Base-by-base conservation (phyloP, 164 flowering plant genomes). In the Akebia trifoliata region DNA sequence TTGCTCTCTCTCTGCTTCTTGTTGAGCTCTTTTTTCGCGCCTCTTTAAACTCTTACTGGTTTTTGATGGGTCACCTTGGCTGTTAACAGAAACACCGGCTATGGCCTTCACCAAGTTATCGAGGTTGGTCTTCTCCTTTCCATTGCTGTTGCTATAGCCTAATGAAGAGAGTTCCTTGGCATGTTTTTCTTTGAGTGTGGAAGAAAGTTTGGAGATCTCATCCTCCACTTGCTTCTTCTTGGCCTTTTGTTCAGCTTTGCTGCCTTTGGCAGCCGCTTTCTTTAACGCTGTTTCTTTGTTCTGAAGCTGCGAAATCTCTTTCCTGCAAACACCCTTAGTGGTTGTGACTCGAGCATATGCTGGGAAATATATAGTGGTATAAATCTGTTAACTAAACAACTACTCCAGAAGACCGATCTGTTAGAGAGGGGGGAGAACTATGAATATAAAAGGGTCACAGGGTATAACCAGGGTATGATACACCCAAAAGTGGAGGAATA, bases 201-300 rank as follows among this genome's bases (percentile, higher is more conserved):
- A 55, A 1, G 96, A 85, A 25, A 87, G 85, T 42, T 46, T 63
- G 35, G 88, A 72, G 44, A 93, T 80, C 61, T 89, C 90, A 58
- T 93, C 95, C 58, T 93, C 98, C 43, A 90, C 97, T 57, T 82
- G 89, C 73, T 93, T 93, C 75, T 93, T 87, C 78, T 93, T 90
- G 15, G 87, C 82, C 64, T 90, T 93, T 73, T 90, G 98, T 59
- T 93, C 97, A 31, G 97, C 96, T 71, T 93, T 93, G 85, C 97
- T 90, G 34, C 99, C 99, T 73, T 77, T 87, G 18, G 97, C 97
- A 46, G 97, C 97, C 11, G 83, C 87, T 70, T 84, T 86, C 53
- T 83, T 87, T 74, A 90, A 24, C 39, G 68, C 83, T 54, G 67
- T 53, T 70, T 93, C 96, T 66, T 84, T 87, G 81, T 81, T 73